Percentiles rank a stretch among this genome's conserved stretches.
Evolutionary conservation across 169 alveolate species (phyloP).

Genomic region (Plasmodium adleri): DNA sequence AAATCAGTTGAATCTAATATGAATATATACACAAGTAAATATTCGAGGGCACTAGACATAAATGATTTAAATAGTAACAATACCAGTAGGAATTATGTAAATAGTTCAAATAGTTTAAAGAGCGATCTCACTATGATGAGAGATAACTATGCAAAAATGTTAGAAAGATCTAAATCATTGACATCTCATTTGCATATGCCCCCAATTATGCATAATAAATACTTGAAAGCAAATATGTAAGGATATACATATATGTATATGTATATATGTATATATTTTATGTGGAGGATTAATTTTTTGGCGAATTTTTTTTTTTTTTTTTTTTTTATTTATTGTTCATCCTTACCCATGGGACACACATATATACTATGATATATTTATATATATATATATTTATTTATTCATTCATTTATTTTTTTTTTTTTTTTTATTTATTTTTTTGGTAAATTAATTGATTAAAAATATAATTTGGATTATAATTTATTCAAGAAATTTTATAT

Average conservation of each 20-base stretch:
- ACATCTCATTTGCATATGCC: slow-evolving; percentile 32
- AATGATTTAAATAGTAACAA: slow-evolving; percentile 51
- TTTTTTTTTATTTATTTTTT: too few relatives aligned
- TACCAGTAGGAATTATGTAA: slow-evolving; percentile 57
- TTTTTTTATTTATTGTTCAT: background rate
- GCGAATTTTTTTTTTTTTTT: background rate
- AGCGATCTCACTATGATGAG: slow-evolving; percentile 46
- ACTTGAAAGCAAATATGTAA: slow-evolving; percentile 21
- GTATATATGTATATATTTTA: background rate
- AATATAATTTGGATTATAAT: too few relatives aligned
- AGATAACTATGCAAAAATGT: slow-evolving; percentile 58
- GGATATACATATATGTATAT: background rate
- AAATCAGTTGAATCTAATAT: slow-evolving; percentile 61
- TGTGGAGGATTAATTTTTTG: too few relatives aligned
- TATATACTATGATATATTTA: too few relatives aligned
- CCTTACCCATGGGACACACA: too few relatives aligned
- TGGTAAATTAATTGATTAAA: too few relatives aligned
- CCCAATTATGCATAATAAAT: slow-evolving; percentile 15
- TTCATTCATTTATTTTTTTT: too few relatives aligned
- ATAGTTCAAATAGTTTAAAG: slow-evolving; percentile 67
- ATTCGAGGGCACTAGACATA: slow-evolving; percentile 70
- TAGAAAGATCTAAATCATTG: slow-evolving; percentile 56
- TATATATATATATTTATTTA: too few relatives aligned
- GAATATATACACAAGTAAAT: slow-evolving; percentile 39
- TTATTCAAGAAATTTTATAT: too few relatives aligned